Conservation (phyloP, 345 rosid genomes). For the Cardamine chenopodiifolia region DNA sequence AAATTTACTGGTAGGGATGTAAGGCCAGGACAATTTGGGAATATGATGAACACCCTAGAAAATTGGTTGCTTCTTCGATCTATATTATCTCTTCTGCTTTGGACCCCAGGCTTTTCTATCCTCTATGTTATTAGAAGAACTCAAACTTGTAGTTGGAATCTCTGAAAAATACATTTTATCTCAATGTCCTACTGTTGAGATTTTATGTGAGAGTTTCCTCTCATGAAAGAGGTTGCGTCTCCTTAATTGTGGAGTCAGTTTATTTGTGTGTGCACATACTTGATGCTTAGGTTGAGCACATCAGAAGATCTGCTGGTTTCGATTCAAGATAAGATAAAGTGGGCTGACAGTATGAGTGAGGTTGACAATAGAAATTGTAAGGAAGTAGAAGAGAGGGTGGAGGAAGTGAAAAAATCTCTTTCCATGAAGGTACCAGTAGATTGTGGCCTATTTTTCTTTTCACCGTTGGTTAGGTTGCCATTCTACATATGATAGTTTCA, state of each 20-base stretch:
- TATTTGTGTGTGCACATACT: not conserved
- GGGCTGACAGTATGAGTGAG: constrained; percentile 94
- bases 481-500: not conserved
- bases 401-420: constrained; percentile 79
- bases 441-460: constrained; percentile 44
- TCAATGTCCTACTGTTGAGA: not conserved
- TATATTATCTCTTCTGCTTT: constrained; percentile 2
- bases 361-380: constrained; percentile 68
- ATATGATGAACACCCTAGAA: constrained; percentile 80
- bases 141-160: not conserved
- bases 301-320: constrained; percentile 76
- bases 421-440: constrained; percentile 82
- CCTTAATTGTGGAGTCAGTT: not conserved
- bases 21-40: constrained; percentile 87
- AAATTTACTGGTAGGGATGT: constrained; percentile 88
- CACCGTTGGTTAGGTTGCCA: not conserved
- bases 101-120: not conserved
- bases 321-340: constrained; percentile 92
- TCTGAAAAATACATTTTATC: not conserved
- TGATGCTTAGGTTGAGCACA: constrained; percentile 61
- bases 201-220: constrained; percentile 4
- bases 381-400: constrained; percentile 78
- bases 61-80: constrained; percentile 58
- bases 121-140: not conserved
- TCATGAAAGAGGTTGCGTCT: not conserved